Evolutionary conservation across 345 rosid genomes (phyloP).

Genomic region (Populus alba): DNA sequence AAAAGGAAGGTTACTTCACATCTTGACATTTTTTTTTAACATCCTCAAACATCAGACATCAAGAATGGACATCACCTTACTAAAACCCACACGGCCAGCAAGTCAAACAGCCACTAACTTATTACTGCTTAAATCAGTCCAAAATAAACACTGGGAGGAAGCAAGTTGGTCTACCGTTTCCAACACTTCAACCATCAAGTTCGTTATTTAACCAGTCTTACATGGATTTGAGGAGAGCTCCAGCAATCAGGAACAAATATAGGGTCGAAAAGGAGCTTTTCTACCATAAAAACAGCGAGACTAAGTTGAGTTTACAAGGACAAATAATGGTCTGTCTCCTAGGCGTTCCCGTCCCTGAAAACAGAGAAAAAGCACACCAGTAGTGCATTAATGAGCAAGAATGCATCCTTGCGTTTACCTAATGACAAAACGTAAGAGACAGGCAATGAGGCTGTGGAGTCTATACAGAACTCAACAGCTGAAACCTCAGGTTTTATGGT

Average conservation of each 20-base stretch:
- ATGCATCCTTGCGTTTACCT: background rate
- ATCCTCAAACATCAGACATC: too few relatives aligned
- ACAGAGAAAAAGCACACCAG: background rate
- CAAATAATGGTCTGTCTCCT: constrained; percentile 73
- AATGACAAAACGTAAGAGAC: background rate
- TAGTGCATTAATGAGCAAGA: background rate
- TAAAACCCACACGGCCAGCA: too few relatives aligned
- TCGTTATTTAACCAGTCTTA: background rate
- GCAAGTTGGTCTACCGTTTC: background rate
- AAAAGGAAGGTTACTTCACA: background rate
- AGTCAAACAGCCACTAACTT: too few relatives aligned
- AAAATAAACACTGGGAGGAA: too few relatives aligned
- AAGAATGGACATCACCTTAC: too few relatives aligned
- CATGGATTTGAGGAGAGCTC: constrained; percentile 13
- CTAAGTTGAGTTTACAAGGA: constrained; percentile 58
- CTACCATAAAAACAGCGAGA: background rate
- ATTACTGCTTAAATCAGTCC: too few relatives aligned
- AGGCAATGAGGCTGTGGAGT: too few relatives aligned
- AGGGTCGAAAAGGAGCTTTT: background rate
- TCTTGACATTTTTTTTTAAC: too few relatives aligned
- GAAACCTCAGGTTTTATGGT: too few relatives aligned
- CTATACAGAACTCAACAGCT: too few relatives aligned
- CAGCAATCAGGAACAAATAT: constrained; percentile 7
- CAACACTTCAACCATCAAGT: background rate
- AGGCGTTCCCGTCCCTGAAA: constrained; percentile 74